phyloP scores from a whole-genome alignment of 805 yeast genomes.

The Wickerhamiella brachini region DNA sequence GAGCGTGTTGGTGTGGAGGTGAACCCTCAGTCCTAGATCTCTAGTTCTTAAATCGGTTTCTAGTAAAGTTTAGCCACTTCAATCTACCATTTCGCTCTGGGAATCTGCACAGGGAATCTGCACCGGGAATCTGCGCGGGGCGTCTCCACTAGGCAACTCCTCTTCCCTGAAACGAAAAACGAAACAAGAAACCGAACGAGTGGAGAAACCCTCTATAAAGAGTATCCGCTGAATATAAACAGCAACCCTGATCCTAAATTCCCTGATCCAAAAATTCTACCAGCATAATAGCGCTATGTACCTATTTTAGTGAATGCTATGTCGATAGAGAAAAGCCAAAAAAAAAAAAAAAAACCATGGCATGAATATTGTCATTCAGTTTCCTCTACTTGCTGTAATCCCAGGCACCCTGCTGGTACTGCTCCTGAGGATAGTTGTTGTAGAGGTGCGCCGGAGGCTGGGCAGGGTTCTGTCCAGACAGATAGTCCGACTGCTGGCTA shows the following conservation, averaged over 20 bases:
- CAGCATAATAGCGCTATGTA: background rate
- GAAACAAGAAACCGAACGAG: no score
- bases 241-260: no score
- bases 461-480: slow-evolving; percentile 14
- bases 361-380: background rate
- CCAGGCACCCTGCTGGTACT: slow-evolving; percentile 17
- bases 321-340: background rate
- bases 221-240: no score
- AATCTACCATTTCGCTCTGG: no score
- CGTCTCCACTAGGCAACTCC: no score
- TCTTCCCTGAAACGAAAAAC: no score
- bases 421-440: slow-evolving; percentile 17
- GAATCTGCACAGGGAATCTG: no score
- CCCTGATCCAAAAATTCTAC: no score
- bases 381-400: slow-evolving; percentile 11
- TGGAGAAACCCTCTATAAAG: no score
- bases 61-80: no score
- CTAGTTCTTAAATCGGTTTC: no score
- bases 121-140: no score
- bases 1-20: slow-evolving; percentile 32
- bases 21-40: slow-evolving; percentile 19
- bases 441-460: slow-evolving; percentile 2
- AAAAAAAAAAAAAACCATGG: background rate
- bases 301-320: background rate
- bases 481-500: slow-evolving; percentile 13